phyloP scores from a whole-genome alignment of 768 basidiomycete species.

The Cystofilobasidium ferigula region DNA sequence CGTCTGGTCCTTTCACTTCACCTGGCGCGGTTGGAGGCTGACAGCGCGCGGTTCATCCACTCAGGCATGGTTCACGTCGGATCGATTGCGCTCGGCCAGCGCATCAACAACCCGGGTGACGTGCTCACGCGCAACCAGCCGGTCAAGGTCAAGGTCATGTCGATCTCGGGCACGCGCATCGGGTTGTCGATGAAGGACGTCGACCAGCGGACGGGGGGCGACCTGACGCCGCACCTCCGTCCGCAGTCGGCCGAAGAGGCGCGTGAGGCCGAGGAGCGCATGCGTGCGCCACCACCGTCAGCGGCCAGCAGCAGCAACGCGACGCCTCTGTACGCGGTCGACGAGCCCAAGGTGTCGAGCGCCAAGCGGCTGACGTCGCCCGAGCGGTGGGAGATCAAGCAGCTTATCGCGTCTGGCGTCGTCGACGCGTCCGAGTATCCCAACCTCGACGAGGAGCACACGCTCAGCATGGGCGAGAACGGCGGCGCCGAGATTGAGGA shows the following conservation, averaged over 20 bases:
- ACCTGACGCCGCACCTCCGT: conserved; percentile 85
- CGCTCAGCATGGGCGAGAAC: conserved; percentile 51
- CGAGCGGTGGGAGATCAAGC: conserved; percentile 99
- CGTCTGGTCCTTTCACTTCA: conserved; percentile 31
- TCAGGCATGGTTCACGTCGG: conserved; percentile 96
- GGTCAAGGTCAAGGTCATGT: conserved; percentile 96
- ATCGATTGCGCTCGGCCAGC: conserved; percentile 66
- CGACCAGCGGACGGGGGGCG: conserved; percentile 77
- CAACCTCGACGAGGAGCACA: conserved; percentile 76
- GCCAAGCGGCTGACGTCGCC: conserved; percentile 88
- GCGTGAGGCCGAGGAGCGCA: conserved; percentile 55
- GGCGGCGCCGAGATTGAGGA: conserved; percentile 76
- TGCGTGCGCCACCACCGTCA: conserved; percentile 47
- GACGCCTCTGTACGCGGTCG: conserved; percentile 50
- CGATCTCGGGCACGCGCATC: conserved; percentile 65
- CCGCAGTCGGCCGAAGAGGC: conserved; percentile 91
- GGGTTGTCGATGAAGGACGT: conserved; percentile 97
- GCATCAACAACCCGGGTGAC: conserved; percentile 78
- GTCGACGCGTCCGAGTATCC: conserved; percentile 88
- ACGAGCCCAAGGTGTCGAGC: conserved; percentile 51
- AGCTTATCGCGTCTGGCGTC: conserved; percentile 89
- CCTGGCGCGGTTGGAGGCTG: background rate
- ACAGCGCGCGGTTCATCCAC: background rate
- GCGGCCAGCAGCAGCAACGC: conserved; percentile 69
- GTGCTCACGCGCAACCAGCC: conserved; percentile 69